A percentile compares a stretch with the other conserved stretches of the same genome.
Evolutionary conservation across 352 stramenopile species (phyloP).

Genomic region (Globisporangium polare): DNA sequence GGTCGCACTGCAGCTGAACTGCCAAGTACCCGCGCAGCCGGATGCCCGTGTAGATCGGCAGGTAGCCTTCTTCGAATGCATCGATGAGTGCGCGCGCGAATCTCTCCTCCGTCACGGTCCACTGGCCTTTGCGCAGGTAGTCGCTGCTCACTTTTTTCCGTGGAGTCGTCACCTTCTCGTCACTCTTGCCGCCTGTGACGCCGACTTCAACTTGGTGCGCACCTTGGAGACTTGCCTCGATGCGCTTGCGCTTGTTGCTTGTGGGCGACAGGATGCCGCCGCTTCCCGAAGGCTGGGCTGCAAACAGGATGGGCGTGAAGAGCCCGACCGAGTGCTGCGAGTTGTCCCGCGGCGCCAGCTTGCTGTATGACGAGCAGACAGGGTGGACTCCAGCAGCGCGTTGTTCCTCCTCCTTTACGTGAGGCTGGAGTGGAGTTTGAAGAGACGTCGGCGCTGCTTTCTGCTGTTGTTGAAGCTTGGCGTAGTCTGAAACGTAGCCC

Average conservation of each 20-base stretch:
- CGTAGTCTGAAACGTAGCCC: slow-evolving; percentile 5
- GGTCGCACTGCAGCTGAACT: slow-evolving; percentile 73
- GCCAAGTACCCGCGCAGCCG: slow-evolving; percentile 70
- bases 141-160: slow-evolving; percentile 61
- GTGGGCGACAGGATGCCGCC: slow-evolving; percentile 9
- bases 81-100: slow-evolving; percentile 59
- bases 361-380: not conserved
- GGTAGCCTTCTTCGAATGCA: slow-evolving; percentile 64
- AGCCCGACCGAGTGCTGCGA: not conserved
- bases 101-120: slow-evolving; percentile 62
- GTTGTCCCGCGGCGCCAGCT: not conserved
- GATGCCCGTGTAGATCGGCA: slow-evolving; percentile 73
- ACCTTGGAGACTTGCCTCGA: not conserved
- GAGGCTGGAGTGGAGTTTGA: not conserved
- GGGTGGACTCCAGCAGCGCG: not conserved
- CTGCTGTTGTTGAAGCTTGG: slow-evolving; percentile 1
- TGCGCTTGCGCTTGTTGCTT: slow-evolving; percentile 13
- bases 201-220: not conserved
- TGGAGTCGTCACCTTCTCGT: slow-evolving; percentile 8
- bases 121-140: slow-evolving; percentile 71
- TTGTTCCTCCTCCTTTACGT: not conserved
- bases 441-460: not conserved
- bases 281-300: not conserved
- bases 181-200: not conserved
- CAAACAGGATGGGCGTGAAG: slow-evolving; percentile 11